Base-by-base conservation (phyloP, 2,329 filamentous ascomycete genomes). In the Arachnomyces sp. region DNA sequence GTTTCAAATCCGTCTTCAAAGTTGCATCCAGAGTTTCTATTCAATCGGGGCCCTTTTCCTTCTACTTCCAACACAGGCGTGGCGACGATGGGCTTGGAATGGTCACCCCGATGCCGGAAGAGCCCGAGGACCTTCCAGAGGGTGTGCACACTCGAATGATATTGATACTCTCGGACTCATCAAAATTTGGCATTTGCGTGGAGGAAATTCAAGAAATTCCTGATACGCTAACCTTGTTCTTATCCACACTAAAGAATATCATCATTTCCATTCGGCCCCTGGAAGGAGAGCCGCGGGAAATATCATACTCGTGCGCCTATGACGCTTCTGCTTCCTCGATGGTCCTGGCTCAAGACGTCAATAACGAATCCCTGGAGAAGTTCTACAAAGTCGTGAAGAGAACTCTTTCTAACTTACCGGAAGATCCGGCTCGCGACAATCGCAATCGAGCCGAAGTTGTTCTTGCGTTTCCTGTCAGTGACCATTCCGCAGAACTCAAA, bases 61-160 rank as follows among this genome's bases (percentile, higher is more conserved):
- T 67, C 42, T 49, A 41, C 2, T 66, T 65, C 34, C 32, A 54
- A 12, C 53, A 65, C 41, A 40, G 38, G 1, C 36, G 25, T 15
- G 66, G 61, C 0, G 66, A 72, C 2, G 59, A 61, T 1, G 73
- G 72, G 1, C 53, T 76, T 28, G 73, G 72, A 1, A 77, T 76
- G 71, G 38, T 39, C 1, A 65, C 64, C 0, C 72, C 73, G 38
- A 56, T 1, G 52, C 56, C 37, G 44, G 53, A 32, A 33, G 49
- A n/a, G 3, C 40, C 31, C 16, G 21, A 41, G 5, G 16, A 17
- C 3, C 4, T 46, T 12, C 43, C 36, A 12, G 12, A 52, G 60
- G 2, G 21, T 44, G 1, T 44, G 31, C 2, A 51, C 1, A 70
- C 66, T 1, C 56, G 62, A 6, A 64, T 69, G 4, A 69, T 61